A percentile compares a stretch with the other conserved stretches of the same genome.
Evolutionary conservation across 2,329 filamentous ascomycete species (phyloP).

Genomic region (Graphiopsis chlorocephala): DNA sequence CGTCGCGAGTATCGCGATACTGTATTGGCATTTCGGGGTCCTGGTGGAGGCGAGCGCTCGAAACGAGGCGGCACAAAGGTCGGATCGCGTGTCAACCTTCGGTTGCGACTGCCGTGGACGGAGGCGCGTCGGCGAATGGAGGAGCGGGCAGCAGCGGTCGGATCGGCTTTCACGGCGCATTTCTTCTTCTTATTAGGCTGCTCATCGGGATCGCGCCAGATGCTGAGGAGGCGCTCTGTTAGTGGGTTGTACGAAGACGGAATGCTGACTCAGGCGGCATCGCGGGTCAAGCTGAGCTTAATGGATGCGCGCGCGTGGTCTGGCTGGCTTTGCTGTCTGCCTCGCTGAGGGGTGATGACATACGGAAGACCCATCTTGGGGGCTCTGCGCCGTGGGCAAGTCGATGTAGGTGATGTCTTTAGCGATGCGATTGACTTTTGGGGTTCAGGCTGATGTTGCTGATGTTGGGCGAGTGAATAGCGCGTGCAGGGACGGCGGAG

Average conservation of each 20-base stretch:
- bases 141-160: constrained; percentile 53
- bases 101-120: constrained; percentile 29
- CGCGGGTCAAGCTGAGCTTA: constrained; percentile 12
- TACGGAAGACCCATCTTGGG: constrained; percentile 50
- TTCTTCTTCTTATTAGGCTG: constrained; percentile 43
- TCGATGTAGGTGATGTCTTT: neutral
- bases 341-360: constrained; percentile 25
- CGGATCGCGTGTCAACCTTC: constrained; percentile 29
- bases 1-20: constrained; percentile 22
- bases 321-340: neutral
- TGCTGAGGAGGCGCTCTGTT: constrained; percentile 34
- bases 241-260: neutral
- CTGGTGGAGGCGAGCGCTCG: constrained; percentile 26
- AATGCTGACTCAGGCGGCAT: constrained; percentile 12
- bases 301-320: neutral
- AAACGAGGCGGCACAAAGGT: constrained; percentile 24
- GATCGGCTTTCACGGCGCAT: constrained; percentile 38
- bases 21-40: constrained; percentile 18
- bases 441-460: neutral
- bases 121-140: constrained; percentile 52
- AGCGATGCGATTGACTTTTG: neutral
- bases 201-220: constrained; percentile 55
- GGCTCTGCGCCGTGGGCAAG: constrained; percentile 1
- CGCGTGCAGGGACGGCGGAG: constrained; percentile 15
- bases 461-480: constrained; percentile 6